phyloP scores from a whole-genome alignment of 1,139 yeast species.

The Zygotorulaspora mrakii region DNA sequence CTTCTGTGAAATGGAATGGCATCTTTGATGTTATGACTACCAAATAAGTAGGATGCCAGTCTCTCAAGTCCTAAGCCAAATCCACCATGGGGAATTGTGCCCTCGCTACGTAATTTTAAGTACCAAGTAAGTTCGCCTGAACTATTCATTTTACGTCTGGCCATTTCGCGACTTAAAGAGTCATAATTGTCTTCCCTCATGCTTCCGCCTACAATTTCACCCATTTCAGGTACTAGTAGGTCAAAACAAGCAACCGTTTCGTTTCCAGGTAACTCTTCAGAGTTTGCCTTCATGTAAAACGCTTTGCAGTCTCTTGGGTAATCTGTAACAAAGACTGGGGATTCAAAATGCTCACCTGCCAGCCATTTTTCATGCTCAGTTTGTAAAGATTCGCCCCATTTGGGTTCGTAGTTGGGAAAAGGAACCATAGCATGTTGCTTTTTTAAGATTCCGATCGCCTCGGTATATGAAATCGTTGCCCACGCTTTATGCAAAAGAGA shows the following conservation, averaged over 20 bases:
- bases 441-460: conserved; percentile 58
- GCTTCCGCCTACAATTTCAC: conserved; percentile 97
- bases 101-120: conserved; percentile 64
- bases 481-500: conserved; percentile 42
- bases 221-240: conserved; percentile 80
- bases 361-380: conserved; percentile 92
- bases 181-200: conserved; percentile 71
- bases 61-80: conserved; percentile 96
- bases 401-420: conserved; percentile 39
- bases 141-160: conserved; percentile 50
- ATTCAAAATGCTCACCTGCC: conserved; percentile 61
- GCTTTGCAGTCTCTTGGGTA: conserved; percentile 81
- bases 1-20: conserved; percentile 76
- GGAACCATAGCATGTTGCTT: conserved; percentile 17
- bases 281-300: conserved; percentile 72
- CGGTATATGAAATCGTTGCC: conserved; percentile 69
- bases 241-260: conserved; percentile 89
- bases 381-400: conserved; percentile 71
- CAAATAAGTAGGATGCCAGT: conserved; percentile 65
- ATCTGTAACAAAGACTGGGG: conserved; percentile 86
- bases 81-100: conserved; percentile 92
- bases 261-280: conserved; percentile 33
- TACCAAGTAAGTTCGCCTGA: conserved; percentile 73
- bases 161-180: conserved; percentile 48
- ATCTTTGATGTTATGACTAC: conserved; percentile 70